Percentiles rank a stretch among this genome's conserved stretches.
These are phyloP conservation scores for Aspergillus uvarum DNA, from an alignment of 2,329 filamentous ascomycete species.

Conservation along the genomic window DNA sequence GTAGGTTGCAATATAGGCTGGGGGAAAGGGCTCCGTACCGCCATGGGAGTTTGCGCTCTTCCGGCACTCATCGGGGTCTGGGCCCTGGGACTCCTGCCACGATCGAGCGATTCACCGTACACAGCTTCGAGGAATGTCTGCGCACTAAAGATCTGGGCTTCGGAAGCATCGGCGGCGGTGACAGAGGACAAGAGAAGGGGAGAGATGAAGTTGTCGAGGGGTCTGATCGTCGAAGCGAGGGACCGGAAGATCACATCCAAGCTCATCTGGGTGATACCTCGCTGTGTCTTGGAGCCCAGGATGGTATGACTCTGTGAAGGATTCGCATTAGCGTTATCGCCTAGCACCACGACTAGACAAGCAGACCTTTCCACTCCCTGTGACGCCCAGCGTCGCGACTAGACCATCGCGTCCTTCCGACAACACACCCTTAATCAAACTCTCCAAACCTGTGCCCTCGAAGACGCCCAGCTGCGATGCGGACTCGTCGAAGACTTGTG, in stretches of 20 bases:
- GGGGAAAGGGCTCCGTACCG: conserved; percentile 43
- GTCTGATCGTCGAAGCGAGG: conserved; percentile 69
- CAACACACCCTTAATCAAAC: conserved; percentile 78
- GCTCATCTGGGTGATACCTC: conserved; percentile 86
- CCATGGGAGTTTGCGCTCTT: conserved; percentile 45
- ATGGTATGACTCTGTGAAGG: conserved; percentile 82
- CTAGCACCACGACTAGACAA: not conserved
- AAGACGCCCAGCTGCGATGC: conserved; percentile 85
- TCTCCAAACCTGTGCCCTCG: conserved; percentile 70
- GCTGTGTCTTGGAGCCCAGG: conserved; percentile 79
- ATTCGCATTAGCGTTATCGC: conserved; percentile 11
- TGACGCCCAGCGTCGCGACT: conserved; percentile 88
- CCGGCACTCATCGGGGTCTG: conserved; percentile 64
- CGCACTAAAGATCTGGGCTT: conserved; percentile 74
- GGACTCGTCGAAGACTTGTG: conserved; percentile 84
- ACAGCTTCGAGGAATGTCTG: conserved; percentile 75
- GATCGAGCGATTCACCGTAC: conserved; percentile 65
- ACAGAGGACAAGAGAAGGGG: conserved; percentile 70
- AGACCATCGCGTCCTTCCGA: conserved; percentile 84
- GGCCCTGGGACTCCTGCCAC: conserved; percentile 63
- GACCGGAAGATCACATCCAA: conserved; percentile 88
- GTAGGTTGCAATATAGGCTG: conserved; percentile 21
- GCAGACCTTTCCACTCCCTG: conserved; percentile 90
- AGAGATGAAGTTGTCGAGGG: conserved; percentile 53
- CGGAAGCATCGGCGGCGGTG: conserved; percentile 73